phyloP scores from a whole-genome alignment of 305 asterid species.

The Rubia balearica region DNA sequence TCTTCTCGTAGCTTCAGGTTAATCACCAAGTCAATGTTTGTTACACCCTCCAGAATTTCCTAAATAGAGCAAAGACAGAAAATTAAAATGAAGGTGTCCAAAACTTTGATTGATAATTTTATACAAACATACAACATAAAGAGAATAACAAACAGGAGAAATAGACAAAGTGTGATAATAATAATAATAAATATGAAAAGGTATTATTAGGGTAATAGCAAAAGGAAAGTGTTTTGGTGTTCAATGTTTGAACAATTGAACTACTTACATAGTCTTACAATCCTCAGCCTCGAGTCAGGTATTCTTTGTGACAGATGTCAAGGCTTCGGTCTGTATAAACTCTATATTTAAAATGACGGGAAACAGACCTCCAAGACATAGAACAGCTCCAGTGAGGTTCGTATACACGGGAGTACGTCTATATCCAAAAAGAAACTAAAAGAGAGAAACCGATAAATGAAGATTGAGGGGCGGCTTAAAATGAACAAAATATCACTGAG shows the following conservation, averaged over 20 bases:
- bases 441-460: not conserved
- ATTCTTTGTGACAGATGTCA: conserved; percentile 12
- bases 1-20: conserved; percentile 86
- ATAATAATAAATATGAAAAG: not conserved
- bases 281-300: conserved; percentile 16
- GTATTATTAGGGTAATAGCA: not conserved
- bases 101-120: not conserved
- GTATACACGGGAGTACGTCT: not conserved
- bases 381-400: not conserved
- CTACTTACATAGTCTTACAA: conserved; percentile 7
- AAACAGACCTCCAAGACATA: conserved; percentile 11
- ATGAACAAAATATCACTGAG: not conserved
- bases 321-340: conserved; percentile 8
- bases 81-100: not conserved
- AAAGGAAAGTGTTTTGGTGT: not conserved
- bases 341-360: conserved; percentile 11
- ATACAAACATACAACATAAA: not conserved
- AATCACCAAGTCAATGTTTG: conserved; percentile 79
- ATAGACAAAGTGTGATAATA: not conserved
- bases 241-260: not conserved
- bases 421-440: not conserved
- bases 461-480: not conserved
- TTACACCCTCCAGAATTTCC: conserved; percentile 92
- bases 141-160: not conserved
- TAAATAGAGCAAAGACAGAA: conserved; percentile 22